Evolutionary conservation across 169 alveolate genomes (phyloP).

Genomic region (Plasmodium vinckei): DNA sequence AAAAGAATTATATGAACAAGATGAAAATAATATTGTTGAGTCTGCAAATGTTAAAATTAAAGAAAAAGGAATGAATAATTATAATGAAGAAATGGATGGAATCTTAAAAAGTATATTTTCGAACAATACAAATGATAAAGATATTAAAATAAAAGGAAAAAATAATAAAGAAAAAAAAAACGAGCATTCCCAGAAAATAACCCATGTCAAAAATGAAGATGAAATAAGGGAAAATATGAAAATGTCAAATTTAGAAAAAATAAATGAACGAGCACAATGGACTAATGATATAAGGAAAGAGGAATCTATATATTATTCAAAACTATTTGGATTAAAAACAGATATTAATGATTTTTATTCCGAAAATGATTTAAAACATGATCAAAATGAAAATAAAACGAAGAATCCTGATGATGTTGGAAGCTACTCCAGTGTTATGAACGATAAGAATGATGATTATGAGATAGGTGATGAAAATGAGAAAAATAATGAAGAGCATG

Average conservation of each 20-base stretch:
- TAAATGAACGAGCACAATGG: conserved; percentile 54
- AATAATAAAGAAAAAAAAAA: background rate
- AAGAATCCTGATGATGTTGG: background rate
- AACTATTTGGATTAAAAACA: conserved; percentile 36
- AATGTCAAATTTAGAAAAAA: conserved; percentile 6
- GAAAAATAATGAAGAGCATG: background rate
- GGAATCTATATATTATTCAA: conserved; percentile 53
- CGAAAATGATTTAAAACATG: background rate
- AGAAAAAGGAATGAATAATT: conserved; percentile 2
- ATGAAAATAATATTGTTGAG: background rate
- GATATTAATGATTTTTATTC: conserved; percentile 61
- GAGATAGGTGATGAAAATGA: background rate
- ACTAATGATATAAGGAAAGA: conserved; percentile 67
- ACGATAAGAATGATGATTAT: background rate
- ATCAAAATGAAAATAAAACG: conserved; percentile 11
- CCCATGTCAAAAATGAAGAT: background rate
- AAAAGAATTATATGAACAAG: background rate
- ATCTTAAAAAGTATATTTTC: conserved; percentile 41
- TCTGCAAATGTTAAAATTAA: conserved; percentile 9
- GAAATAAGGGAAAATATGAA: background rate
- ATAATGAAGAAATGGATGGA: conserved; percentile 38
- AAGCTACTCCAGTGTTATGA: background rate
- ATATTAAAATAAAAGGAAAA: background rate
- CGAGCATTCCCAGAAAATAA: background rate
- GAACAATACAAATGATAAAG: background rate